A percentile compares a stretch with the other conserved stretches of the same genome.
These are phyloP conservation scores for Globisporangium viniferum DNA, from an alignment of 352 stramenopile species.

Conservation along the genomic window DNA sequence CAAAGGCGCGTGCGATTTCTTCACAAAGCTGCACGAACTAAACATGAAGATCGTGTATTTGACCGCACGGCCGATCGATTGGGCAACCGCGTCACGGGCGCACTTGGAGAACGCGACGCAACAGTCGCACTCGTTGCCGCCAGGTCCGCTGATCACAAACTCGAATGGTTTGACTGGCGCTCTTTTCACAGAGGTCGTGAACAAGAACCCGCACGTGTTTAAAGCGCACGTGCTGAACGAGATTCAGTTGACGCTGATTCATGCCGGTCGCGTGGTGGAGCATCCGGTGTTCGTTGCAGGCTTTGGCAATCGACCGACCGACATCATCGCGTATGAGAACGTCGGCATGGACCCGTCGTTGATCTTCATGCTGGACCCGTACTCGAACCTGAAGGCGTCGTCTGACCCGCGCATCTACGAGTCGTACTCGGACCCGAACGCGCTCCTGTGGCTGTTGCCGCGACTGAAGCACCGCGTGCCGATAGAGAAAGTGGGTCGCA, in stretches of 20 bases:
- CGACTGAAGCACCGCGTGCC: conserved; percentile 81
- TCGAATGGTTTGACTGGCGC: conserved; percentile 74
- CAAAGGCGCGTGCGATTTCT: conserved; percentile 74
- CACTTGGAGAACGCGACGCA: conserved; percentile 78
- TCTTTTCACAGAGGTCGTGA: conserved; percentile 80
- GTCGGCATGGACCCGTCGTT: conserved; percentile 65
- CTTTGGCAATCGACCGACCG: conserved; percentile 82
- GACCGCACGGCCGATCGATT: conserved; percentile 76
- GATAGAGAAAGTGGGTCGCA: conserved; percentile 69
- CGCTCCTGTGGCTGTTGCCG: conserved; percentile 73
- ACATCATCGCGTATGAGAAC: conserved; percentile 75
- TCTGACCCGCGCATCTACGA: conserved; percentile 67
- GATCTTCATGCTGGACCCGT: conserved; percentile 83
- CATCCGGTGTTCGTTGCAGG: conserved; percentile 83
- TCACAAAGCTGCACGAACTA: conserved; percentile 74
- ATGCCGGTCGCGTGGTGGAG: conserved; percentile 62
- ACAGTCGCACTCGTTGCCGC: conserved; percentile 49
- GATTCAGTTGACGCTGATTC: conserved; percentile 78
- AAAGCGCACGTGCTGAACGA: conserved; percentile 82
- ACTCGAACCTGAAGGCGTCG: conserved; percentile 68
- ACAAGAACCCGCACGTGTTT: conserved; percentile 84
- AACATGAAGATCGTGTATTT: conserved; percentile 78
- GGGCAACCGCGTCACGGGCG: conserved; percentile 61
- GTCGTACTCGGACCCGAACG: conserved; percentile 80
- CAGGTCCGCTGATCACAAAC: conserved; percentile 78